These are phyloP conservation scores for Microdochium paspali DNA, from an alignment of 2,329 filamentous ascomycete genomes.

Conservation along the genomic window DNA sequence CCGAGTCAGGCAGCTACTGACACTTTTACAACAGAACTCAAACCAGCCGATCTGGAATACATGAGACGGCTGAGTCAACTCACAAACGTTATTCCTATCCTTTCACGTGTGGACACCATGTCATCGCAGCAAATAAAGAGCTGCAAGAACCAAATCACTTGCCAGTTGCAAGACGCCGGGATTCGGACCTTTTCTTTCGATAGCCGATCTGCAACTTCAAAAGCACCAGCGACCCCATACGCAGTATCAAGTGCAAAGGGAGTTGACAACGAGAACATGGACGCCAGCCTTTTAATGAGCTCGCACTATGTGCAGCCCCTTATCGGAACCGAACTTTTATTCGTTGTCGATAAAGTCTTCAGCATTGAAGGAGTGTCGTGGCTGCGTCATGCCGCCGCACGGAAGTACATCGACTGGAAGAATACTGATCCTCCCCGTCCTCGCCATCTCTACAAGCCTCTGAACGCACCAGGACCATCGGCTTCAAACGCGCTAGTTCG, in stretches of 20 bases:
- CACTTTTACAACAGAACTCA: conserved; percentile 34
- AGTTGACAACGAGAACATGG: conserved; percentile 74
- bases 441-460: conserved; percentile 26
- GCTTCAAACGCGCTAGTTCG: conserved; percentile 3
- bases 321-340: conserved; percentile 60
- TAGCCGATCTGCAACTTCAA: conserved; percentile 20
- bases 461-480: conserved; percentile 10
- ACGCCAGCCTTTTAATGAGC: conserved; percentile 88
- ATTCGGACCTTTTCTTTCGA: conserved; percentile 61
- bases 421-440: conserved; percentile 16
- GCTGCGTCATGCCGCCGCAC: conserved; percentile 72
- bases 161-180: conserved; percentile 44
- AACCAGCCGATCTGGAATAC: conserved; percentile 59
- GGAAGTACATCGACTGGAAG: conserved; percentile 71
- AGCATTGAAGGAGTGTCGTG: conserved; percentile 69
- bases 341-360: conserved; percentile 66
- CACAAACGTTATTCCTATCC: conserved; percentile 77
- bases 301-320: conserved; percentile 82
- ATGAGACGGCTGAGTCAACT: conserved; percentile 60
- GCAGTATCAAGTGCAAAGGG: conserved; percentile 67
- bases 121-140: conserved; percentile 43
- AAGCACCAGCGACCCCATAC: conserved; percentile 41
- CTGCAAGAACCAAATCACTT: conserved; percentile 50
- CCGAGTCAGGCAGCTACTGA: too few relatives aligned
- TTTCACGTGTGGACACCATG: conserved; percentile 68